phyloP scores from a whole-genome alignment of 345 rosid species.

The Euphorbia tirucalli region DNA sequence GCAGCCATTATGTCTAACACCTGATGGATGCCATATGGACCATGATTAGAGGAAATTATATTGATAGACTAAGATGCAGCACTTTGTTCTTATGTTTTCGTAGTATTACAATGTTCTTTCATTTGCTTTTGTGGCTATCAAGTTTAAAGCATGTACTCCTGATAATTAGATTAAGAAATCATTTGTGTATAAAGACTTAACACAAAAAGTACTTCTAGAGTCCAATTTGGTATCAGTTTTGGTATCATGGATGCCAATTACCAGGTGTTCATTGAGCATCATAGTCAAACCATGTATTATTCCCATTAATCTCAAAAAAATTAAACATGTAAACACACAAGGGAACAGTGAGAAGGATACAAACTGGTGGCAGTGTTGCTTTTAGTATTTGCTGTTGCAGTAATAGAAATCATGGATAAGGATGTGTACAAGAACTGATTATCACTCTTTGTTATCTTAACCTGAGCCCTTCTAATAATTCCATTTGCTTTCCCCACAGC shows the following conservation, averaged over 20 bases:
- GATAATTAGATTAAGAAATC: neutral
- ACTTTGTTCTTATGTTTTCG: neutral
- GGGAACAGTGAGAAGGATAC: no score
- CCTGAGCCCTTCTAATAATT: neutral
- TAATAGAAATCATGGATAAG: neutral
- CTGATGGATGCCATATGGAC: neutral
- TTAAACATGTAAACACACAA: no score
- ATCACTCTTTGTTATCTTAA: neutral
- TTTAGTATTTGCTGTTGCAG: neutral
- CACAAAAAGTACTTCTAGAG: neutral
- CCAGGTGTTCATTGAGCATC: neutral
- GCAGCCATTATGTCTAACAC: neutral
- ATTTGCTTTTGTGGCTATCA: neutral
- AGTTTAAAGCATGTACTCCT: neutral
- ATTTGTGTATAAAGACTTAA: neutral
- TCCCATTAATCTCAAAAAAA: neutral
- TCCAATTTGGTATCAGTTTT: neutral
- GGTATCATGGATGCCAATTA: neutral
- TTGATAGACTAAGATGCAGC: neutral
- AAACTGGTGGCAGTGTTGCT: neutral
- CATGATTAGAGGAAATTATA: neutral
- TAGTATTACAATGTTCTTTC: neutral
- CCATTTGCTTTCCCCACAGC: conserved; percentile 37
- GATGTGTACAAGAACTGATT: neutral
- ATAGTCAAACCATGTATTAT: neutral